Conservation (phyloP, 1,284 basidiomycete genomes). For the Leccinum pallidistipes region DNA sequence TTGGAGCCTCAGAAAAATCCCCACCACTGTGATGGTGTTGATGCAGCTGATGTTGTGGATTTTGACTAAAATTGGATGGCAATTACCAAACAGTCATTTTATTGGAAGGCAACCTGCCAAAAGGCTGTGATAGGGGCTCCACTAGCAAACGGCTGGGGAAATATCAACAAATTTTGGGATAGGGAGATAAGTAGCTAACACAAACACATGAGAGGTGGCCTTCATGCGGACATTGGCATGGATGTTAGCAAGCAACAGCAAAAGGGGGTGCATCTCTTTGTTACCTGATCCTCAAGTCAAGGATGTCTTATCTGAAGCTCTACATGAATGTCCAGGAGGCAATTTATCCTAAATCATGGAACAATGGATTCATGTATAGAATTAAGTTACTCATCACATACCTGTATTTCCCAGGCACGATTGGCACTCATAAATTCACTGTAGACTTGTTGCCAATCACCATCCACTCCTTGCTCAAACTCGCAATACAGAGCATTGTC, state of each 20-base stretch:
- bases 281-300: background rate
- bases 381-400: slow-evolving; percentile 1
- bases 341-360: background rate
- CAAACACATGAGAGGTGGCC: slow-evolving; percentile 10
- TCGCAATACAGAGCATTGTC: background rate
- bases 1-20: too few species aligned
- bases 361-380: too few species aligned
- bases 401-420: slow-evolving; percentile 12
- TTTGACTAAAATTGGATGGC: too few species aligned
- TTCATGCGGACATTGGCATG: slow-evolving; percentile 12
- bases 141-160: background rate
- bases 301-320: slow-evolving; percentile 14
- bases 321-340: slow-evolving; percentile 1
- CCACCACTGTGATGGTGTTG: too few species aligned
- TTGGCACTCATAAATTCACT: slow-evolving; percentile 14
- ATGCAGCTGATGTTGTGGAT: too few species aligned
- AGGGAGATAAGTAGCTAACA: slow-evolving; percentile 6
- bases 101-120: too few species aligned
- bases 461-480: background rate
- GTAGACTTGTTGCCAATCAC: background rate
- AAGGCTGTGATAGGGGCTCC: too few species aligned
- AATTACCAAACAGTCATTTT: too few species aligned
- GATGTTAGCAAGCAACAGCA: slow-evolving; percentile 16
- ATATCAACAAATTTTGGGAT: slow-evolving; percentile 15
- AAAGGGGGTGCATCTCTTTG: slow-evolving; percentile 17